Evolutionary conservation across 345 rosid species (phyloP).

Genomic region (Eucalyptus erythrocorys): DNA sequence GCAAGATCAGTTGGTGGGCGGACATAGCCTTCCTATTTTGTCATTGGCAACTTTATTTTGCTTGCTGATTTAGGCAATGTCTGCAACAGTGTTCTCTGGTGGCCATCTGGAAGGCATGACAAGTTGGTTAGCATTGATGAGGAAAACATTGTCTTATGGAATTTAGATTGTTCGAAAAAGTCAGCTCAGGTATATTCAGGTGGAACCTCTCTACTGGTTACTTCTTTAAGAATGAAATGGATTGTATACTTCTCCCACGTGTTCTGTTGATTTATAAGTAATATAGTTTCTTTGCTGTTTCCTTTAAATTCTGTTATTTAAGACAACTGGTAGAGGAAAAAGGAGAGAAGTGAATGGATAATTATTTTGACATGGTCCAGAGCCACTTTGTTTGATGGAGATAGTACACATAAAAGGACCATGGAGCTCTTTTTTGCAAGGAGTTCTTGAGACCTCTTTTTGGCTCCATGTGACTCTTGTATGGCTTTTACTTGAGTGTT

Average conservation of each 20-base stretch:
- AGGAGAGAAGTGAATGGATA: not conserved
- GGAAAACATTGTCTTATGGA: constrained; percentile 64
- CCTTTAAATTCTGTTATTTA: not conserved
- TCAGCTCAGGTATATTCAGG: constrained; percentile 48
- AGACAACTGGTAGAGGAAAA: not conserved
- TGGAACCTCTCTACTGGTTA: not conserved
- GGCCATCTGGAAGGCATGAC: constrained; percentile 82
- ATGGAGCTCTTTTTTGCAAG: not conserved
- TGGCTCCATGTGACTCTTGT: not conserved
- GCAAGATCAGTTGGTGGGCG: constrained; percentile 80
- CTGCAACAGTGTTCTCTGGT: constrained; percentile 57
- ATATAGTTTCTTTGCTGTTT: not conserved
- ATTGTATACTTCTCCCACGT: not conserved
- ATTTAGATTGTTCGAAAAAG: constrained; percentile 63
- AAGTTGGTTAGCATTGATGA: constrained; percentile 85
- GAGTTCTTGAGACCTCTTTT: not conserved
- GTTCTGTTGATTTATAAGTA: not conserved
- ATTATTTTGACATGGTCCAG: not conserved
- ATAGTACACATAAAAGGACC: not conserved
- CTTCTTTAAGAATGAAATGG: not conserved
- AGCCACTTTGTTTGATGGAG: not conserved
- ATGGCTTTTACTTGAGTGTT: not conserved
- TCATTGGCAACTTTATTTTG: not conserved
- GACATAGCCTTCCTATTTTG: not conserved
- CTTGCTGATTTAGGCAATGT: not conserved